Evolutionary conservation across 2,329 filamentous ascomycete species (phyloP), one percentile per base, ranked within the genome.

Genomic region (Sporothrix phasma): DNA sequence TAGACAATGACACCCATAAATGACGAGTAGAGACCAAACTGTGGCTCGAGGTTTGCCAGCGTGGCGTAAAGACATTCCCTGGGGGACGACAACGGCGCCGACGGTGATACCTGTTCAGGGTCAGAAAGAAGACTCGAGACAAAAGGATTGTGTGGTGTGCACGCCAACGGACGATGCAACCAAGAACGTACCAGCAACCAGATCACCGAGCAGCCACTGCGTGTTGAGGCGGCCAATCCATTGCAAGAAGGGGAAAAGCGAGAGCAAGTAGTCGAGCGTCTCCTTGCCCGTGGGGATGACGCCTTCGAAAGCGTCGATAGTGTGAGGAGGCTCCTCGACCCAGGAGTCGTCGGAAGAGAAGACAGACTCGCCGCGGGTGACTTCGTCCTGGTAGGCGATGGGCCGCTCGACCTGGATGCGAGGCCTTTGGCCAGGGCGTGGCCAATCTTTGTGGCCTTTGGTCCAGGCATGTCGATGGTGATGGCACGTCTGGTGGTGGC

Each of bases 1-100:
- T 99, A 99, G 66, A 96, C 81, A 67, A 96, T 75, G 17, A 96
- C 92, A 60, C 93, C 94, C 83, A 97, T 94, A 73, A 99, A 97
- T 0, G 93, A 97, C 0, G 93, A 94, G 76, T 96, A 96, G 0
- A 97, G 82, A 61, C 93, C 93, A 71, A 87, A 97, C 72, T 97
- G 82, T 5, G 88, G 84, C 0, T 84, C 81, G n/a, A 97, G 81
- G 66, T 87, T 83, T 51, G 93, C 93, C 29, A 97, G 81, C 66
- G 87, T 80, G 34, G 93, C 92, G 76, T 97, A 97, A n/a, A 0
- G 93, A 92, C 93, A 97, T 97, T 67, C 91, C 88, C 73, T 97
- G 93, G 5, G 93, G 93, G n/a, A 97, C 90, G 29, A 97, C 92
- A 26, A 85, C 79, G 41, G 81, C 81, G n/a, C 83, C 82, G 64